phyloP scores from a whole-genome alignment of 164 flowering plant species.

The Stephania yunnanensis region DNA sequence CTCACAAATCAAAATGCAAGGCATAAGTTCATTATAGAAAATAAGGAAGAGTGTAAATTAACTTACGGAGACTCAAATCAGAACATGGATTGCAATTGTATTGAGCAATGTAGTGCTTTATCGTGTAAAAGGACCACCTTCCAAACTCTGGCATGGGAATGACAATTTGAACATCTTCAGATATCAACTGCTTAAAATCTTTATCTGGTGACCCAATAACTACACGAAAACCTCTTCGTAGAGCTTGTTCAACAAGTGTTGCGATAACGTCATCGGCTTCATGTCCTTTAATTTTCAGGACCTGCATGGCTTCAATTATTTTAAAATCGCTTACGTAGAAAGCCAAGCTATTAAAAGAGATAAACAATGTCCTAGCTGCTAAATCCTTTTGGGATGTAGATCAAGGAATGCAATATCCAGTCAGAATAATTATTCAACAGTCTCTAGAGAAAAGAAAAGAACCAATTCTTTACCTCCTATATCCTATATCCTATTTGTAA shows the following conservation, averaged over 20 bases:
- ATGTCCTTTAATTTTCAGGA: slow-evolving; percentile 52
- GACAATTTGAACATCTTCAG: slow-evolving; percentile 87
- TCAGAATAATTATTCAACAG: no score
- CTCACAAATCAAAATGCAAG: not conserved
- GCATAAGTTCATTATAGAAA: not conserved
- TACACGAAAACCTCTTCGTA: slow-evolving; percentile 47
- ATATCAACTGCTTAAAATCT: slow-evolving; percentile 92
- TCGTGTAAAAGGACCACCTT: slow-evolving; percentile 91
- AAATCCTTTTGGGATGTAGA: not conserved
- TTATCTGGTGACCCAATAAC: slow-evolving; percentile 96
- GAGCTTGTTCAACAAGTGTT: slow-evolving; percentile 66
- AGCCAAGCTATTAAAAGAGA: not conserved
- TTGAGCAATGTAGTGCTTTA: slow-evolving; percentile 75
- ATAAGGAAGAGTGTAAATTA: not conserved
- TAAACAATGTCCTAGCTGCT: not conserved
- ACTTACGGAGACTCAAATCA: slow-evolving; percentile 87
- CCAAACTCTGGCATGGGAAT: slow-evolving; percentile 70
- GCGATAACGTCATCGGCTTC: slow-evolving; percentile 99
- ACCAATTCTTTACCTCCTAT: not conserved
- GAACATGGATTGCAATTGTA: slow-evolving; percentile 73
- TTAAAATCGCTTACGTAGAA: slow-evolving; percentile 5
- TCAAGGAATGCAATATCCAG: not conserved
- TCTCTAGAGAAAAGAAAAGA: not conserved
- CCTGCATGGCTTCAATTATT: slow-evolving; percentile 36
- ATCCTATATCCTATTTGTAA: not conserved